These are phyloP conservation scores for Fagopyrum esculentum DNA, from an alignment of 148 eudicot species.

Conservation along the genomic window DNA sequence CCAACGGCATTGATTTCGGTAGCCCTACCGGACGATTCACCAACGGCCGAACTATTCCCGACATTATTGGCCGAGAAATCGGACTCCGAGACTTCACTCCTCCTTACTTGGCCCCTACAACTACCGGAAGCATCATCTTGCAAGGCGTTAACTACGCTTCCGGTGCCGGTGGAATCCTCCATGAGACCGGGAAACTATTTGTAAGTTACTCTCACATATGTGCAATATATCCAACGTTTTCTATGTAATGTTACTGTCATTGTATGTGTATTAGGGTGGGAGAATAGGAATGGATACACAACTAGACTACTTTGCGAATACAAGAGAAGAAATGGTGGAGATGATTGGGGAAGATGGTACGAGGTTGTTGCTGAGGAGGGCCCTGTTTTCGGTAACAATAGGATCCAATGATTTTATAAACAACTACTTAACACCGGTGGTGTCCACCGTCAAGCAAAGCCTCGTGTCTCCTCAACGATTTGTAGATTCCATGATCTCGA, in stretches of 20 bases:
- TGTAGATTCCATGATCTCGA: conserved; percentile 38
- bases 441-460: conserved; percentile 36
- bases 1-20: conserved; percentile 68
- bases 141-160: conserved; percentile 92
- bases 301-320: conserved; percentile 76
- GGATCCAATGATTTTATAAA: conserved; percentile 96
- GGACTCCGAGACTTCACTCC: conserved; percentile 55
- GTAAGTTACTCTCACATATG: conserved; percentile 32
- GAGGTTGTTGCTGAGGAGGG: conserved; percentile 28
- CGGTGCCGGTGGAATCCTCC: conserved; percentile 86
- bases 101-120: conserved; percentile 81
- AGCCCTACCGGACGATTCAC: conserved; percentile 8
- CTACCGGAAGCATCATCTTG: conserved; percentile 38
- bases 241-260: not conserved
- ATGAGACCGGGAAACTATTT: conserved; percentile 55
- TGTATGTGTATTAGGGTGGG: conserved; percentile 34
- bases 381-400: conserved; percentile 61
- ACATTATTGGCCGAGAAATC: conserved; percentile 54
- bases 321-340: conserved; percentile 53
- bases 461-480: conserved; percentile 34
- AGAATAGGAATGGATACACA: conserved; percentile 80
- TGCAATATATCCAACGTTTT: too few species aligned
- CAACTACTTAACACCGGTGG: conserved; percentile 63
- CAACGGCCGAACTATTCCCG: conserved; percentile 74
- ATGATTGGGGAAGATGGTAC: conserved; percentile 48